A percentile compares a stretch with the other conserved stretches of the same genome.
phyloP scores from a whole-genome alignment of 73 alveolate genomes.

The Tetrahymena elliotti region DNA sequence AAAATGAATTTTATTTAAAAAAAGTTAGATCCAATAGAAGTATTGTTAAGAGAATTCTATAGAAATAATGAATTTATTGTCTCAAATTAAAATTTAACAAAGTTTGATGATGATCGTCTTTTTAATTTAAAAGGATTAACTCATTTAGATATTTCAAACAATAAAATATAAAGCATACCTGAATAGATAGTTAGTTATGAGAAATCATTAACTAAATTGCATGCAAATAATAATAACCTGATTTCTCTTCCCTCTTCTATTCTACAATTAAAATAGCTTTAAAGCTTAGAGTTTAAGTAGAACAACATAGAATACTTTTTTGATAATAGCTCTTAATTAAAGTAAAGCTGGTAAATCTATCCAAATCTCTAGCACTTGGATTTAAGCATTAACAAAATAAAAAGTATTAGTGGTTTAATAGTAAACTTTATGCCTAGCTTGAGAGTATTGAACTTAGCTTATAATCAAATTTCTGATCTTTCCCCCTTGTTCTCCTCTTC shows the following conservation, averaged over 20 bases:
- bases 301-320: background rate
- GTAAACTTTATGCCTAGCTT: background rate
- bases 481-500: background rate
- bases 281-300: constrained; percentile 14
- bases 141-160: constrained; percentile 13
- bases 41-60: constrained; percentile 11
- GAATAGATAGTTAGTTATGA: background rate
- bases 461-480: background rate
- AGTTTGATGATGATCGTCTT: constrained; percentile 9
- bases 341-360: background rate
- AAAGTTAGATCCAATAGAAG: constrained; percentile 5
- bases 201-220: constrained; percentile 9
- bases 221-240: constrained; percentile 1
- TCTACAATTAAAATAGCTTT: background rate
- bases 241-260: background rate
- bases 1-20: background rate
- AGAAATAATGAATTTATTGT: constrained; percentile 27
- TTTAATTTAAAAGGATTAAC: background rate
- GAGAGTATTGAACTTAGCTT: background rate
- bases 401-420: background rate
- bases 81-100: background rate
- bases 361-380: background rate
- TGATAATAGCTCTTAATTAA: background rate
- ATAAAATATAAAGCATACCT: background rate
- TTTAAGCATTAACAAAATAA: background rate